Evolutionary conservation across 1,284 basidiomycete species (phyloP), one percentile per base, ranked within the genome.

Genomic region (Tausonia pullulans): DNA sequence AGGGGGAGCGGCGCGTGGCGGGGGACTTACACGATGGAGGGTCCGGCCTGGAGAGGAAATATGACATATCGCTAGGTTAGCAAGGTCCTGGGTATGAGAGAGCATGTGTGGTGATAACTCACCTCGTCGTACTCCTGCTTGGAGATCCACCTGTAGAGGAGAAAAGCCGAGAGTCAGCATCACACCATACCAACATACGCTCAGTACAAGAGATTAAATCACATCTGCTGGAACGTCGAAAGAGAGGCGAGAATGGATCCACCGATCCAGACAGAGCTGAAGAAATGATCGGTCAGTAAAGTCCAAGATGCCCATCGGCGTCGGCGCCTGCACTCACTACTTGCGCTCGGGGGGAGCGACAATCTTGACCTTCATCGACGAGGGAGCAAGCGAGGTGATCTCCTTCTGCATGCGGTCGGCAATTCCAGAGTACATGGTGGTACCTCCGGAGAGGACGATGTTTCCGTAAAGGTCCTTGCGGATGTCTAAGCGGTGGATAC

Each of bases 371-470:
- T 93, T 96, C 88, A 96, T 82, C 67, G 79, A 80, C 60, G 76
- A 77, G 53, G 94, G 93, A 64, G 90, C 83, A 67, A 97, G 82
- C 44, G 87, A 81, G 58, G 89, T 90, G 75, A 98, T 84, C 81
- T 97, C 94, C 83, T 94, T 95, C 82, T 94, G 91, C 91, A 97
- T 95, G 74, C 94, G 88, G 80, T 97, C 93, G 72, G 91, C 76
- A 71, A 96, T 93, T 81, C 93, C 93, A 69, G 91, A 88, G 87
- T 92, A 95, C 92, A 96, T 95, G 73, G 92, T 96, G 69, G 90
- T 93, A 78, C 93, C 92, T 76, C 93, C 93, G 63, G 91, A 95
- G 73, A 96, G 84, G 74, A 95, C 91, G 69, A 96, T 87, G 64
- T 65, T 65, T 57, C 88, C 88, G 79, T 94, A 95, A 64, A 96